Base-by-base conservation (phyloP, 2,329 filamentous ascomycete genomes). In the Trichophyton benhamiae region DNA sequence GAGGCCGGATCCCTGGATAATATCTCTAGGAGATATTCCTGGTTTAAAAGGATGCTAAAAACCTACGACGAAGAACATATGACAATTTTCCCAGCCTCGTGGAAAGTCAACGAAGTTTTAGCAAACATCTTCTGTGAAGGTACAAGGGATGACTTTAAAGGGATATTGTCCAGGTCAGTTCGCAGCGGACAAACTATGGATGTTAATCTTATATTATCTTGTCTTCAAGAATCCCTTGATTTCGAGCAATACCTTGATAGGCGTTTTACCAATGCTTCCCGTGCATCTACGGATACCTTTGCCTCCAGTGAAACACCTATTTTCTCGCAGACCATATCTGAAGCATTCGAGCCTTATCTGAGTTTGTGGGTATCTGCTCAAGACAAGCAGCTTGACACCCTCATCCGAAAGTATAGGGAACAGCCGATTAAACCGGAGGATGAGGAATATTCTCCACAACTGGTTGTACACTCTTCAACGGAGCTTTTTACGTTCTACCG, bases 401-500 rank as follows among this genome's bases (percentile, higher is more conserved):
- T 97, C 75, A 89, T 99, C 65, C 91, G 91, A 0, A 90, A 85
- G 71, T 97, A 97, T 74, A 89, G 88, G 66, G 83, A 82, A 63
- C 90, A 96, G 67, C 87, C 90, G 0, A 80, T 95, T 2, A 81
- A 91, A 46, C 85, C 89, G 2, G 78, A 82, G 0, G 94, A 96
- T 66, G 94, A 99, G 67, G 94, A 99, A 61, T 97, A 97, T 72
- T 89, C 89, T 48, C 80, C 88, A 0, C 89, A 95, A 71, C 85
- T 89, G 52, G 92, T 99, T 61, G 92, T 96, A 62, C 81, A 87
- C 1, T 97, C 94, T 0, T 95, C 94, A 2, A 96, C 95, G 53
- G 94, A 99, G 71, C 82, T 99, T 0, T 99, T 99, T 75, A 90
- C 96, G 69, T 96, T 96, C 71, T 99, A 99, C 76, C 90, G 95